A percentile compares a stretch with the other conserved stretches of the same genome.
phyloP scores from a whole-genome alignment of 2,329 filamentous ascomycete species.

The Coccinonectria pachysandricola region DNA sequence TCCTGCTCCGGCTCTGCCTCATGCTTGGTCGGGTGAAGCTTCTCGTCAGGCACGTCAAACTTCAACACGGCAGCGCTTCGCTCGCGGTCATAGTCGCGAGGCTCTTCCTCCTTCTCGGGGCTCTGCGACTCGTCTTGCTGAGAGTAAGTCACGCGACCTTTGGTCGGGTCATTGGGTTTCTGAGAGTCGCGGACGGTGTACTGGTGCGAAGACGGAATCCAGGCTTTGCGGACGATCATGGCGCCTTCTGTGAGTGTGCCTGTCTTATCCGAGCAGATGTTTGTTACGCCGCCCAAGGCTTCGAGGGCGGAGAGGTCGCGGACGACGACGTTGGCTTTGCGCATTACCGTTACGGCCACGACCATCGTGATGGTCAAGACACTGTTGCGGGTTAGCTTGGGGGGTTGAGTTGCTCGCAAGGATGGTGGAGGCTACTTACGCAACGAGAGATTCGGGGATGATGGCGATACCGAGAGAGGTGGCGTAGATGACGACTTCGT shows the following conservation, averaged over 20 bases:
- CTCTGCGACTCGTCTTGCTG: conserved; percentile 23
- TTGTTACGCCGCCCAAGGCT: conserved; percentile 59
- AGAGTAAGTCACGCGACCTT: conserved; percentile 41
- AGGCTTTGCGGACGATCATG: conserved; percentile 59
- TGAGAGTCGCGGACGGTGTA: conserved; percentile 53
- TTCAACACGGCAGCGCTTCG: conserved; percentile 49
- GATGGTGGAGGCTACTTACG: conserved; percentile 27
- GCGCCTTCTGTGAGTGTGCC: conserved; percentile 59
- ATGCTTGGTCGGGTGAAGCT: conserved; percentile 29
- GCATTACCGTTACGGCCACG: conserved; percentile 54
- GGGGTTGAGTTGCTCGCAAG: too few species aligned
- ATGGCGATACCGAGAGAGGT: conserved; percentile 51
- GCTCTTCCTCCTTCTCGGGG: conserved; percentile 28
- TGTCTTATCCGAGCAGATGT: conserved; percentile 66
- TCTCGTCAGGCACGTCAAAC: conserved; percentile 52
- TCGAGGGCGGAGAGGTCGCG: conserved; percentile 58
- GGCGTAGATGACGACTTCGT: conserved; percentile 47
- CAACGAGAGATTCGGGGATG: conserved; percentile 55
- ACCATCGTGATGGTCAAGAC: conserved; percentile 64
- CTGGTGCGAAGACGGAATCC: conserved; percentile 47
- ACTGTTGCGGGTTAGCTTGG: conserved; percentile 20
- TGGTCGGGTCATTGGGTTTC: conserved; percentile 50
- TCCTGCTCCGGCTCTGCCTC: conserved; percentile 20
- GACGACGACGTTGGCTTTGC: conserved; percentile 53
- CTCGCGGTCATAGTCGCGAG: conserved; percentile 48